A percentile compares a stretch with the other conserved stretches of the same genome.
Conservation (phyloP, 1,284 basidiomycete genomes). For the Chalciporus piperatoides region DNA sequence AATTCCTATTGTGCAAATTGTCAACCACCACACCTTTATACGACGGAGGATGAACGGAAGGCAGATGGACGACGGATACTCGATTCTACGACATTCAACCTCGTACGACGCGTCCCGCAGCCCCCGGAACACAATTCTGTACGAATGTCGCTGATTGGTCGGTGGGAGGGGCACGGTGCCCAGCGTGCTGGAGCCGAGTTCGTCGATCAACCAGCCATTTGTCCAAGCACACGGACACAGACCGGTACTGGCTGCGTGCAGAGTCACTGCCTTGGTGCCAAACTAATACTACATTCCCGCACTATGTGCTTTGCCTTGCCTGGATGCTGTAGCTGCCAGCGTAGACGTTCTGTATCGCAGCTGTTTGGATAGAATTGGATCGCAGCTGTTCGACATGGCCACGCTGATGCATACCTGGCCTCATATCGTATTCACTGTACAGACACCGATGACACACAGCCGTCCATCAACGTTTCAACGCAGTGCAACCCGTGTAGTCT, state of each 20-base stretch:
- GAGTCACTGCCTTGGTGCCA: too few species aligned
- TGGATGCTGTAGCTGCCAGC: too few species aligned
- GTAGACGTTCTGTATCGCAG: too few species aligned
- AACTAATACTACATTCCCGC: too few species aligned
- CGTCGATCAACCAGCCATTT: too few species aligned
- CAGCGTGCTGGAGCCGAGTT: background rate
- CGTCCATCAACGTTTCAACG: slow-evolving; percentile 15
- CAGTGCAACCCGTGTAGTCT: slow-evolving; percentile 10
- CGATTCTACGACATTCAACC: background rate
- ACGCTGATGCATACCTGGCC: background rate
- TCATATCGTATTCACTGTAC: background rate
- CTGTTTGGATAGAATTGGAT: too few species aligned
- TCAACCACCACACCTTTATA: background rate
- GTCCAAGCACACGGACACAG: background rate
- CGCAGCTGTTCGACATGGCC: background rate
- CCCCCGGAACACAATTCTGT: background rate
- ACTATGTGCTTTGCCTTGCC: background rate
- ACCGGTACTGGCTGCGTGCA: too few species aligned
- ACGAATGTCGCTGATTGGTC: background rate
- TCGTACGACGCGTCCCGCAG: too few species aligned
- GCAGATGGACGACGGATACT: too few species aligned
- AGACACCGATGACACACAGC: slow-evolving; percentile 9
- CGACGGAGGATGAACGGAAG: background rate
- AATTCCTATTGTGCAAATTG: background rate
- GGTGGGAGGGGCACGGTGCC: too few species aligned